Evolutionary conservation across 805 yeast species (phyloP).

Genomic region (Ogataea henricii): DNA sequence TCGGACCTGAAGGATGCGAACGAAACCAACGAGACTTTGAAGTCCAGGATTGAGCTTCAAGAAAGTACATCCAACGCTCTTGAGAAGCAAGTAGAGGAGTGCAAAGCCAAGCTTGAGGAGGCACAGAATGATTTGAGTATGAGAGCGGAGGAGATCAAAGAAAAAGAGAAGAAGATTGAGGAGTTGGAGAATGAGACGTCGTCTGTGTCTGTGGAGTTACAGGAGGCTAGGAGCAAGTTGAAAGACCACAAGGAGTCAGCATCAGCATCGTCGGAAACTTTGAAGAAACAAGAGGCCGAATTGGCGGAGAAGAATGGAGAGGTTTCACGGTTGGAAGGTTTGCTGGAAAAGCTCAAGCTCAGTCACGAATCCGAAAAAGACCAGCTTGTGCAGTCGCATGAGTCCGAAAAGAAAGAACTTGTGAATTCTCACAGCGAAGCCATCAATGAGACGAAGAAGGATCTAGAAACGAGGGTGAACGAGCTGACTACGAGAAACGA

Average conservation of each 20-base stretch:
- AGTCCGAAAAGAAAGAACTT: conserved; percentile 38
- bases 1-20: conserved; percentile 1
- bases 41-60: neutral
- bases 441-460: conserved; percentile 10
- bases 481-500: conserved; percentile 1
- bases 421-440: conserved; percentile 37
- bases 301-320: neutral
- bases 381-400: conserved; percentile 3
- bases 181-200: conserved; percentile 1
- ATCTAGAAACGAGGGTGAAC: conserved; percentile 13
- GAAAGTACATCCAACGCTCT: neutral
- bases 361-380: conserved; percentile 7
- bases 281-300: neutral
- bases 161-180: conserved; percentile 6
- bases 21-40: neutral
- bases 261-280: neutral
- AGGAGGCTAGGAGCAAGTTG: conserved; percentile 25
- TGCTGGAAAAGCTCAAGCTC: conserved; percentile 1
- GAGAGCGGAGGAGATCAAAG: conserved; percentile 2
- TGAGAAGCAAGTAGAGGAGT: neutral
- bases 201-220: conserved; percentile 15
- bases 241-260: neutral
- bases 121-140: conserved; percentile 6
- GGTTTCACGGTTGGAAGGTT: neutral
- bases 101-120: conserved; percentile 11